Base-by-base conservation (phyloP, 495 filamentous ascomycete species). In the Xylaria acuta region DNA sequence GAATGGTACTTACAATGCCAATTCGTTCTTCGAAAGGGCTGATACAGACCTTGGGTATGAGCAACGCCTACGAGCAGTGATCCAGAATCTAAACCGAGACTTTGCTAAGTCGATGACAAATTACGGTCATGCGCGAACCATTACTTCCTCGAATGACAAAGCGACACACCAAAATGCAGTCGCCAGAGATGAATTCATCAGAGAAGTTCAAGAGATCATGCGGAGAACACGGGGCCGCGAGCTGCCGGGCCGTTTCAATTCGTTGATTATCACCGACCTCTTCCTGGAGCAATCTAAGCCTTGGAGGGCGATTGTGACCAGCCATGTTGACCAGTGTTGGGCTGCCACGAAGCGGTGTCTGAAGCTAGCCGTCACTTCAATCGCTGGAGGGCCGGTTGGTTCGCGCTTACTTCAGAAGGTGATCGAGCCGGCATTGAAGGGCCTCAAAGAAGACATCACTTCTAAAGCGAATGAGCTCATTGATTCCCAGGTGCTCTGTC, bases 11-110 rank as follows among this genome's bases (percentile, higher is more conserved):
- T 93, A 92, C 72, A 83, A 58, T 7, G 14, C 79, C 67, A 77
- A 87, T 54, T 41, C 72, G 0, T 92, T 92, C 75, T 92, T 92
- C 72, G 80, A 74, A 1, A 78, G 82, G 64, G 81, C 81, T 3
- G 71, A 80, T 41, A 75, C 79, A 0, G 67, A 79, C 0, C 32
- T 59, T 27, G 84, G 81, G 12, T 81, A 82, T 51, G 45, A 78
- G 47, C 86, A 87, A 67, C 87, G 88, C n/a, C 78, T 93, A 5
- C 85, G 91, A 16, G 90, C 91, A 0, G 77, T 87, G 0, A 79
- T 92, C 32, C 88, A 90, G 56, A 84, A 89, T 27, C 74, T 88
- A 14, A 88, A 87, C 68, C 75, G 79, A 8, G 76, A 82, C 0
- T 93, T 93, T 63, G 84, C 86, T 0, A 78, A 84, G n/a, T 73